Evolutionary conservation across 495 filamentous ascomycete genomes (phyloP).

Genomic region (Talaromyces adpressus): DNA sequence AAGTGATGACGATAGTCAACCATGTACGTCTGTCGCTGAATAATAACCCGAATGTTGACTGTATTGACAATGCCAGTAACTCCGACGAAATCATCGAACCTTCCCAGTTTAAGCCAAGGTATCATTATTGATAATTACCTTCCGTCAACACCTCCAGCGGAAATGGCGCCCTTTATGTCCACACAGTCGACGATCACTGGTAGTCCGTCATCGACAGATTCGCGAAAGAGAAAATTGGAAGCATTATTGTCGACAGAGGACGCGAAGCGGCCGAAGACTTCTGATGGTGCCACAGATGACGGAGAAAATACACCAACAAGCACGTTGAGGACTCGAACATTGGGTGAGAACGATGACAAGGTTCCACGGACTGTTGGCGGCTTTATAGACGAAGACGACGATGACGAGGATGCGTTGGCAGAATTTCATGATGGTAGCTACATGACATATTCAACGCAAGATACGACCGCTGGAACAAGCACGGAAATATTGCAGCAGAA

Average conservation of each 20-base stretch:
- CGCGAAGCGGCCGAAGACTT: slow-evolving; percentile 35
- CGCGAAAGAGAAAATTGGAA: slow-evolving; percentile 43
- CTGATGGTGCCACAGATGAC: slow-evolving; percentile 29
- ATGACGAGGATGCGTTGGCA: slow-evolving; percentile 23
- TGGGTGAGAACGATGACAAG: neutral
- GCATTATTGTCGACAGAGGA: slow-evolving; percentile 27
- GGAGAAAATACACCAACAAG: slow-evolving; percentile 7
- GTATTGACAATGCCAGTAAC: slow-evolving; percentile 27
- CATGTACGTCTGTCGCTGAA: slow-evolving; percentile 26
- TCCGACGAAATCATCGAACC: slow-evolving; percentile 27
- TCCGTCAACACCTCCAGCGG: slow-evolving; percentile 26
- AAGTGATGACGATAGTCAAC: slow-evolving; percentile 52
- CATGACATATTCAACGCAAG: neutral
- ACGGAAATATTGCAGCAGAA: neutral
- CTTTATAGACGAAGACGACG: slow-evolving; percentile 28
- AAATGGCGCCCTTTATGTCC: slow-evolving; percentile 55
- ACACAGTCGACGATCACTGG: slow-evolving; percentile 53
- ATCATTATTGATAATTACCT: slow-evolving; percentile 11
- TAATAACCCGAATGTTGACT: neutral
- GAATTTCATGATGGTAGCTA: slow-evolving; percentile 22
- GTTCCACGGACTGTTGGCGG: slow-evolving; percentile 19
- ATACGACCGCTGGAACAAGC: neutral
- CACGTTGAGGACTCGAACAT: neutral
- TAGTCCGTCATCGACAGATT: slow-evolving; percentile 37
- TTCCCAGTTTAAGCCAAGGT: slow-evolving; percentile 10